Base-by-base conservation (phyloP, 2,329 filamentous ascomycete genomes). In the Claviceps sorghi region DNA sequence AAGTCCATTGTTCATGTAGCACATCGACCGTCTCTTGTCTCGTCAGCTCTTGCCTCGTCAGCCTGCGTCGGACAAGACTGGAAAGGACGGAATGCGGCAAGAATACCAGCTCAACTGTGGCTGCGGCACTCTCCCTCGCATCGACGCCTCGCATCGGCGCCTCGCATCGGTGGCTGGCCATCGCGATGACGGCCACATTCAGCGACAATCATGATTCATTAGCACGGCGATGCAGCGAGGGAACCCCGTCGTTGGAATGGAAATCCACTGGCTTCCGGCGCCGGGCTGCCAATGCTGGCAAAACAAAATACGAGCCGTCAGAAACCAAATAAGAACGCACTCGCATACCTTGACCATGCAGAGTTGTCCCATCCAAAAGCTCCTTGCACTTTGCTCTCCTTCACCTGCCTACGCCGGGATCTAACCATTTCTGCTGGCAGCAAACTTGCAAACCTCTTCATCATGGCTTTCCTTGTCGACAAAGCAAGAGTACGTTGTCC, bases 121-220 rank as follows among this genome's bases (percentile, higher is more conserved):
- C 32, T 34, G 32, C n/a, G n/a, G n/a, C n/a, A 26, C 26, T 26
- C 26, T 3, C 26, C 26, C 3, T 26, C 26, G 11, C 34, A 15
- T 13, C 34, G 9, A 10, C 17, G 34, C 34, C 11, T 36, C 34
- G n/a, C 11, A 7, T 34, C 32, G 9, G n/a, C 26, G 11, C 34
- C 2, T 13, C 34, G 26, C 26, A 26, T 3, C 26, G 26, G 26
- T 26, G 26, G 26, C 26, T 26, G 3, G 26, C 26, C 15, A n/a
- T 38, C 15, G 17, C 7, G 15, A 38, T 38, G 36, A 38, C 36
- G 36, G 36, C 36, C 36, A 38, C 36, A 38, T 17, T 17, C 36
- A n/a, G 5, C 53, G 47, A 42, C 22, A 51, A 22, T 49, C 32
- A 42, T 49, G 48, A 42, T 40, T 42, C 34, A 49, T 49, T 17